Percentiles rank a stretch among this genome's conserved stretches.
Conservation (phyloP, 2,329 filamentous ascomycete genomes). For the Xylaria sp. region DNA sequence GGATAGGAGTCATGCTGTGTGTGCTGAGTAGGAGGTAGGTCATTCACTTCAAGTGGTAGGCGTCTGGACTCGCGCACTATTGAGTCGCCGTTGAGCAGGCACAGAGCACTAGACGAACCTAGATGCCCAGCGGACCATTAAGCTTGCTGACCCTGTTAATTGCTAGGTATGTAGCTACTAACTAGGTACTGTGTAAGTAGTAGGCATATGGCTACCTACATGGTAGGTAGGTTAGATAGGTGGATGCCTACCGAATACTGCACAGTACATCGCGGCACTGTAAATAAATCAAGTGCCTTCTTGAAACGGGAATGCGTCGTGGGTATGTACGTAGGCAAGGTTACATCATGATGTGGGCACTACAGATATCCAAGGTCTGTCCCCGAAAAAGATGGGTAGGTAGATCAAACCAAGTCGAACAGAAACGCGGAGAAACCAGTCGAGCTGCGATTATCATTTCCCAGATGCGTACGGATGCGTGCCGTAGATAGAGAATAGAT, state of each 20-base stretch:
- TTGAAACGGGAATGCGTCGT: not conserved
- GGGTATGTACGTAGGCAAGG: not conserved
- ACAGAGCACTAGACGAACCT: not conserved
- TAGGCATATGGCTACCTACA: no score
- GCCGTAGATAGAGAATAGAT: no score
- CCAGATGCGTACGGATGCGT: no score
- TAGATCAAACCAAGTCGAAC: not conserved
- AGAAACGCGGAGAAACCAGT: not conserved
- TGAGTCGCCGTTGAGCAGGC: not conserved
- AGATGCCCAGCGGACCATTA: constrained; percentile 3
- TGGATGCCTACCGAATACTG: no score
- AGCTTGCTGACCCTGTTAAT: constrained; percentile 1
- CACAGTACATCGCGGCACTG: no score
- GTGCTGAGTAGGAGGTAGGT: no score
- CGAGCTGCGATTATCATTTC: not conserved
- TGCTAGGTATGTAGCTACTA: no score
- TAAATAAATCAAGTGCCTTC: not conserved
- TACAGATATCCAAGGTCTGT: not conserved
- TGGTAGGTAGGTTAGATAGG: no score
- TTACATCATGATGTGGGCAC: constrained; percentile 1
- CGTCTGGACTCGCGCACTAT: not conserved
- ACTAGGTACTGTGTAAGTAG: no score
- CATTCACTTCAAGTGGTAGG: not conserved
- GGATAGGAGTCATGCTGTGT: no score
- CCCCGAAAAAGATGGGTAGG: not conserved